Evolutionary conservation across 441 rosid genomes (phyloP), one percentile per base, ranked within the genome.

Genomic region (Macaranga tanarius): DNA sequence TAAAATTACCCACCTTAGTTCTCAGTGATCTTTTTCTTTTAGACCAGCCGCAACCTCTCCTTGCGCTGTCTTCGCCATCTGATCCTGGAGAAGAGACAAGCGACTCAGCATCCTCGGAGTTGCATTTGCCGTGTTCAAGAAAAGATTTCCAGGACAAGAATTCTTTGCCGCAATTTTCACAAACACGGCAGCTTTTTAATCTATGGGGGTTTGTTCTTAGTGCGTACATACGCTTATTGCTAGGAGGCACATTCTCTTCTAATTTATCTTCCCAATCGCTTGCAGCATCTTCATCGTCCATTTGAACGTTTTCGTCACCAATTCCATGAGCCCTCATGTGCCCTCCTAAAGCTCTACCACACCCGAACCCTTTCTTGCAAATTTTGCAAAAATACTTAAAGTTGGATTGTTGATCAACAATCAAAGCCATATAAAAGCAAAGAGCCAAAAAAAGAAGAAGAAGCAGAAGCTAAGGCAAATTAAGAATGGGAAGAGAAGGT

Each of bases 311-410:
- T 65, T 86, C 92, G 23, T 83, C 84, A 0, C 90, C 90, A 7
- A 88, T 83, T 15, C 95, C 95, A 48, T 90, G 95, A 0, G 95
- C 91, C 77, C 92, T 82, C 95, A 90, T 88, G 71, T 90, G 95
- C 22, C 95, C 95, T 0, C 95, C 95, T 1, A 90, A 74, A 9
- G 91, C 92, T 58, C 92, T 82, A 10, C 95, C 95, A 15, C 90
- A 88, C 56, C 80, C 82, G 63, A 88, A 88, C 9, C 92, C 91
- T 76, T 86, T 88, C 80, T 88, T 88, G 83, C 95, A 90, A 38
- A 88, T 88, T 60, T 84, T 87, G 70, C 95, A 90, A 10, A 79
- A 88, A 72, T 88, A 83, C 75, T 88, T 90, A 50, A 78, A 83
- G 74, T 71, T 76, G 3, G 84, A 55, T 62, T 76, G 84, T 44